phyloP scores from a whole-genome alignment of 2,329 filamentous ascomycete species.

The Claviceps sorghi region DNA sequence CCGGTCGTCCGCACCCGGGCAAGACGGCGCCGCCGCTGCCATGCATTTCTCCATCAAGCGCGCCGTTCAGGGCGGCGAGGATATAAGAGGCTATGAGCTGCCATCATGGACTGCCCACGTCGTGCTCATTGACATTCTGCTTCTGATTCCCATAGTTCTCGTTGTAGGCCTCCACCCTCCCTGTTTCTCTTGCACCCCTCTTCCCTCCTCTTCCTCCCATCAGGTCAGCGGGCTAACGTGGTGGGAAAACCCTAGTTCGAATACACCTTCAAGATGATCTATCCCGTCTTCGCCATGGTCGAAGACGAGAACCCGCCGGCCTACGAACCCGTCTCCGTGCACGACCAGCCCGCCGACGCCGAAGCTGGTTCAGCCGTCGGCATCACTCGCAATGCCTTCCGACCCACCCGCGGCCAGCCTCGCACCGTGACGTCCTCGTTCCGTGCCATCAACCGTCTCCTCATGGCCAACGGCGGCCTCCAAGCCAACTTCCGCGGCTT shows the following conservation, averaged over 20 bases:
- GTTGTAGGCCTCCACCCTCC: conserved; percentile 22
- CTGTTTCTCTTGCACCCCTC: too few species aligned
- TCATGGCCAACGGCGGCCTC: conserved; percentile 50
- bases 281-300: conserved; percentile 40
- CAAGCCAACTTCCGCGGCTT: conserved; percentile 57
- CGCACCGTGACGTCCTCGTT: conserved; percentile 35
- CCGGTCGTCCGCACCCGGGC: too few species aligned
- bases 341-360: conserved; percentile 22
- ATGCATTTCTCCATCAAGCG: conserved; percentile 17
- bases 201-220: neutral
- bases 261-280: conserved; percentile 37
- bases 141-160: conserved; percentile 31
- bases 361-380: conserved; percentile 11
- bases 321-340: conserved; percentile 36
- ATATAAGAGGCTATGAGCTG: conserved; percentile 15
- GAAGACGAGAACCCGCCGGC: conserved; percentile 42
- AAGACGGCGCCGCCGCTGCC: neutral
- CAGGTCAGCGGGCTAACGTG: neutral
- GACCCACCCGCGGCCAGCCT: conserved; percentile 20
- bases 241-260: conserved; percentile 19
- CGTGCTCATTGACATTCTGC: conserved; percentile 24
- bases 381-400: conserved; percentile 16
- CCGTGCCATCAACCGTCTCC: conserved; percentile 35
- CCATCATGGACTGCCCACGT: conserved; percentile 27
- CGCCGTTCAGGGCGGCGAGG: conserved; percentile 15